Evolutionary conservation across 1,284 basidiomycete species (phyloP).

Genomic region (Cutaneotrichosporon curvatum): DNA sequence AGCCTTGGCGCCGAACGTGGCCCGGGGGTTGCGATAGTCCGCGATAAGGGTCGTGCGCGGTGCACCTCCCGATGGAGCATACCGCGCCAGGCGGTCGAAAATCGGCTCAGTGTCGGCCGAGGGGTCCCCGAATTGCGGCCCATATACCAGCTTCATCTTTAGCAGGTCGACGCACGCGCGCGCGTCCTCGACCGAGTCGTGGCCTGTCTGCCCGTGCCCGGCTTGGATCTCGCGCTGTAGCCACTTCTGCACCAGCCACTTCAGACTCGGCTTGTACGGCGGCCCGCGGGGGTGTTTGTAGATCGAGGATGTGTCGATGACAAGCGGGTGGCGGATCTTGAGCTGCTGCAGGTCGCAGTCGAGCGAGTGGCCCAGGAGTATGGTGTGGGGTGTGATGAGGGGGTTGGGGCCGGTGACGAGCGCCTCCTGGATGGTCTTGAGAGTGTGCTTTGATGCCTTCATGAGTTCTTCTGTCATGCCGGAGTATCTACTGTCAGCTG

Average conservation of each 20-base stretch:
- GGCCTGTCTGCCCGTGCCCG: slow-evolving; percentile 58
- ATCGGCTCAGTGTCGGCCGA: slow-evolving; percentile 72
- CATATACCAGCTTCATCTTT: slow-evolving; percentile 67
- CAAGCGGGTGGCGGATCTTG: slow-evolving; percentile 70
- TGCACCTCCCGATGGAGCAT: slow-evolving; percentile 24
- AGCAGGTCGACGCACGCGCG: slow-evolving; percentile 74
- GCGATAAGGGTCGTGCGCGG: slow-evolving; percentile 61
- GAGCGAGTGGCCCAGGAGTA: slow-evolving; percentile 87
- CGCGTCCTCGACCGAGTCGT: slow-evolving; percentile 88
- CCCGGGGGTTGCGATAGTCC: slow-evolving; percentile 71
- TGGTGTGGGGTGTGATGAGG: slow-evolving; percentile 58
- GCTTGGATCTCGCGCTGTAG: slow-evolving; percentile 77
- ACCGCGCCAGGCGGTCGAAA: slow-evolving; percentile 69
- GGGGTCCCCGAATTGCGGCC: slow-evolving; percentile 74
- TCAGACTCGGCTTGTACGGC: slow-evolving; percentile 81
- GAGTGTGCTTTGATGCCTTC: slow-evolving; percentile 60
- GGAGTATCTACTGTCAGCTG: slow-evolving; percentile 59
- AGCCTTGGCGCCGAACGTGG: slow-evolving; percentile 75
- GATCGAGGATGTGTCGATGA: slow-evolving; percentile 80
- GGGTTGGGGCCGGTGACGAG: slow-evolving; percentile 53
- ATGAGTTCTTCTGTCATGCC: slow-evolving; percentile 76
- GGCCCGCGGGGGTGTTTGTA: slow-evolving; percentile 84
- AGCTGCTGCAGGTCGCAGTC: slow-evolving; percentile 82
- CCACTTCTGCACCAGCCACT: slow-evolving; percentile 89
- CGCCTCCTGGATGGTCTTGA: slow-evolving; percentile 65